Conservation (phyloP, 176 grass and related monocot genomes). For the Oryza glumipatula region DNA sequence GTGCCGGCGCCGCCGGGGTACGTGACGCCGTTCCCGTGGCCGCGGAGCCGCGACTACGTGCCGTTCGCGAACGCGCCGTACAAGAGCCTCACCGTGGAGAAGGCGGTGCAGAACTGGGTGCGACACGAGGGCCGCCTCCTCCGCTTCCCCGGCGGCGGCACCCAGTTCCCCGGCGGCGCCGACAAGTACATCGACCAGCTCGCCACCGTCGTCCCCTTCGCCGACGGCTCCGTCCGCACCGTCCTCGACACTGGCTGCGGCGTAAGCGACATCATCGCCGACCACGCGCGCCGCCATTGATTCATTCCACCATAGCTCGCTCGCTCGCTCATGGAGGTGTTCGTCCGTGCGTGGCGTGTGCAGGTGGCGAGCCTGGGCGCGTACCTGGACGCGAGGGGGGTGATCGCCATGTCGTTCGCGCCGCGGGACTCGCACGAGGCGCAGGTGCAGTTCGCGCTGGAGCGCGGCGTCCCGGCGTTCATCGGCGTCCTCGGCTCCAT, state of each 20-base stretch:
- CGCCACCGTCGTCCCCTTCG: slow-evolving; percentile 66
- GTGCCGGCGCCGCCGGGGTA: slow-evolving; percentile 75
- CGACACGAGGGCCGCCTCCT: slow-evolving; percentile 71
- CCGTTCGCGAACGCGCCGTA: slow-evolving; percentile 93
- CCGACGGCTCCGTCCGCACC: slow-evolving; percentile 68
- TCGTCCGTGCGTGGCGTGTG: background rate
- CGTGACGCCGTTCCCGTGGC: slow-evolving; percentile 86
- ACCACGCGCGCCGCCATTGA: background rate
- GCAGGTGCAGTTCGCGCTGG: slow-evolving; percentile 90
- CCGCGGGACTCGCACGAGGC: slow-evolving; percentile 96
- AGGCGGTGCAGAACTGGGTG: slow-evolving; percentile 97
- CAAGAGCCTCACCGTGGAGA: slow-evolving; percentile 96
- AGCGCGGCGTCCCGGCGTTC: slow-evolving; percentile 88
- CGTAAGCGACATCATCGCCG: slow-evolving; percentile 34
- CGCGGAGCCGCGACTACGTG: slow-evolving; percentile 77
- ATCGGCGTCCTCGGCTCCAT: slow-evolving; percentile 89
- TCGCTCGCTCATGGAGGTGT: background rate
- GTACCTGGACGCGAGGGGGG: slow-evolving; percentile 71
- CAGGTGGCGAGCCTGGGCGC: slow-evolving; percentile 88
- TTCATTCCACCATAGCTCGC: too few relatives aligned
- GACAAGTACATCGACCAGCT: slow-evolving; percentile 89
- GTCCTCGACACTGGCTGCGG: slow-evolving; percentile 91
- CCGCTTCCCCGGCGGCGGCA: slow-evolving; percentile 90
- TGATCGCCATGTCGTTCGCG: slow-evolving; percentile 90
- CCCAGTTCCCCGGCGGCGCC: slow-evolving; percentile 81